phyloP scores from a whole-genome alignment of 106 monocot species.

The Iris macrosiphon region DNA sequence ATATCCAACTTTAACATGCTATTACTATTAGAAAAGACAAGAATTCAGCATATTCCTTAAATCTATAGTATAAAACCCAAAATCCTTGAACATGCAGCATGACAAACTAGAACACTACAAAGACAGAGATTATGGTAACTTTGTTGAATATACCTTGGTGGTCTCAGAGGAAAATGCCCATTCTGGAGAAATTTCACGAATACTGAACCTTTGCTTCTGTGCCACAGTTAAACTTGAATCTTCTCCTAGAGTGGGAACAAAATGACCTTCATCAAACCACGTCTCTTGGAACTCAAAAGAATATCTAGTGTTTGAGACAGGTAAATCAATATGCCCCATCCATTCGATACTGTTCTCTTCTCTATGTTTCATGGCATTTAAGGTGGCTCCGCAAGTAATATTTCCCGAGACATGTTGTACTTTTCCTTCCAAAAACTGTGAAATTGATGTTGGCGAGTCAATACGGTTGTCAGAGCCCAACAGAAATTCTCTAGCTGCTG shows the following conservation, averaged over 20 bases:
- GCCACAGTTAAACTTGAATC: conserved; percentile 29
- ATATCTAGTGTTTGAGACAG: background rate
- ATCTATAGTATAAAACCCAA: too few species aligned
- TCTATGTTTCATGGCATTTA: background rate
- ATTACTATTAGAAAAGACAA: too few species aligned
- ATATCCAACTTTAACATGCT: too few species aligned
- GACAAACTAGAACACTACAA: too few species aligned
- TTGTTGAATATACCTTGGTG: conserved; percentile 63
- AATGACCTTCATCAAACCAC: conserved; percentile 41
- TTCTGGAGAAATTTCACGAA: conserved; percentile 79
- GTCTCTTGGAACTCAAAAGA: conserved; percentile 15
- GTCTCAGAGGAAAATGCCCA: conserved; percentile 72
- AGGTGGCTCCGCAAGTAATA: background rate
- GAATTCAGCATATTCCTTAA: too few species aligned
- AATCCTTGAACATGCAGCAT: too few species aligned
- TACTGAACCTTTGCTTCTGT: conserved; percentile 44
- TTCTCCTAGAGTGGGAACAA: conserved; percentile 13
- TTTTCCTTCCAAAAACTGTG: conserved; percentile 6
- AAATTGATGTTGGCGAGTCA: conserved; percentile 30
- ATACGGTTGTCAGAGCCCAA: conserved; percentile 32
- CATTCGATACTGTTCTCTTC: conserved; percentile 26
- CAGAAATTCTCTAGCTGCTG: conserved; percentile 39
- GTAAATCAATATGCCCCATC: conserved; percentile 14
- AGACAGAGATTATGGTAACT: too few species aligned
- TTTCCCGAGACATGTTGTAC: background rate